Conservation (phyloP, 2,329 filamentous ascomycete species). For the Fusarium palustre region DNA sequence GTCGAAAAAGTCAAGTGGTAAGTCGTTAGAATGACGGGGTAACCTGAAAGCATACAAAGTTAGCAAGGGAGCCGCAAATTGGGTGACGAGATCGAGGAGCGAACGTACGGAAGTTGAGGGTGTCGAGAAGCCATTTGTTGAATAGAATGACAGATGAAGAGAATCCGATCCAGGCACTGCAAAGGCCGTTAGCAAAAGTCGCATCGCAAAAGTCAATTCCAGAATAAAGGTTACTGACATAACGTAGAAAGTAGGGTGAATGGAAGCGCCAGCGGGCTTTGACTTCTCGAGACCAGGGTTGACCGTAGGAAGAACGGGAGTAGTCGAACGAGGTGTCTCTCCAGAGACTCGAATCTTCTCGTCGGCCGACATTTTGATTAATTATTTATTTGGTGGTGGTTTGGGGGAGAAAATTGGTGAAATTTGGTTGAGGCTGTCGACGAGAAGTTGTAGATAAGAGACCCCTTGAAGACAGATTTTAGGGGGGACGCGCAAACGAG, state of each 20-base stretch:
- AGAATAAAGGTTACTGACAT: conserved; percentile 60
- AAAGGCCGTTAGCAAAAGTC: conserved; percentile 26
- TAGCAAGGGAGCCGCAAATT: conserved; percentile 25
- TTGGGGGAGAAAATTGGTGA: conserved; percentile 35
- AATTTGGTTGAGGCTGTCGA: conserved; percentile 30
- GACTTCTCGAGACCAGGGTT: conserved; percentile 81
- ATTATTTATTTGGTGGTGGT: conserved; percentile 59
- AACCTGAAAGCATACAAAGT: conserved; percentile 59
- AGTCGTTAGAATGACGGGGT: conserved; percentile 87
- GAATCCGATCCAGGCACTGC: conserved; percentile 89
- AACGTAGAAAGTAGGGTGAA: conserved; percentile 91
- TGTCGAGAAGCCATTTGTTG: conserved; percentile 98
- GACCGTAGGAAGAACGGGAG: conserved; percentile 80
- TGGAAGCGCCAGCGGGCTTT: conserved; percentile 69
- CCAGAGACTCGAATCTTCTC: conserved; percentile 88
- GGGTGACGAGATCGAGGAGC: conserved; percentile 14
- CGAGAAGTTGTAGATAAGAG: conserved; percentile 43
- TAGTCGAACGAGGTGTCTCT: conserved; percentile 73
- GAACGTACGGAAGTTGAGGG: conserved; percentile 75
- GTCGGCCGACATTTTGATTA: conserved; percentile 60
- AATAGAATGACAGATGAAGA: conserved; percentile 97
- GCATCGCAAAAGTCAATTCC: conserved; percentile 7
- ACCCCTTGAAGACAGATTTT: conserved; percentile 49
- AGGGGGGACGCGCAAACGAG: conserved; percentile 55
- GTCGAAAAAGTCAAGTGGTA: conserved; percentile 96